Evolutionary conservation across 495 filamentous ascomycete genomes (phyloP), one percentile per base, ranked within the genome.

Genomic region (Penicillium robsamsonii): DNA sequence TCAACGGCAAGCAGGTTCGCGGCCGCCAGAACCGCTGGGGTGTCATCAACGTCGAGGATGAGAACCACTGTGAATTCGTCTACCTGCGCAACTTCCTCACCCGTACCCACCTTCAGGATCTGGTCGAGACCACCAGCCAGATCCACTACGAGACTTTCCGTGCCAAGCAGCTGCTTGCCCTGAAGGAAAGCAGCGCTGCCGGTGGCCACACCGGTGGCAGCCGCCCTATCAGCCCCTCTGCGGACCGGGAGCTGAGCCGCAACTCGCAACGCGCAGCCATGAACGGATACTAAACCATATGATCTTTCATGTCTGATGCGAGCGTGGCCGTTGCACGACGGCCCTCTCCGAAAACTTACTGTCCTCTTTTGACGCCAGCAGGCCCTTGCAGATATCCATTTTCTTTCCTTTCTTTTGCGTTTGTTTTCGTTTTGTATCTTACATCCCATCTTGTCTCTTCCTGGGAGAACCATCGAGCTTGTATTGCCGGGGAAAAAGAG

Each of bases 111-210:
- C 81, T 96, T 52, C 89, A 99, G 80, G 94, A 99, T 65, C 84
- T 99, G 54, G 97, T 99, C 73, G 94, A 96, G 74, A 99, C 94
- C 12, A 99, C 94, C n/a, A 96, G 92, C 62, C 94, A 97, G 79
- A 99, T 97, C 75, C 94, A 99, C 80, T 99, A 99, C 79, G 94
- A 99, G 81, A 95, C 90, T 48, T 99, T 97, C 92, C 93, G 94
- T 75, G 93, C 94, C 61, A 99, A 97, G 84, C 95, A 99, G 76
- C 81, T 99, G 65, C 75, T 99, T 62, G 94, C 94, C 47, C 82
- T 99, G 64, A 97, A 97, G 84, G 94, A 99, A 81, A 94, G 88
- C 79, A 96, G 91, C 70, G 90, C 90, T 56, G 89, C 89, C 53
- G 82, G 81, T 56, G 85, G 87, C 61, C 86, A 89, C 72, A 75